Evolutionary conservation across 352 stramenopile species (phyloP), one percentile per base, ranked within the genome.

Genomic region (Blastocystis sp.): DNA sequence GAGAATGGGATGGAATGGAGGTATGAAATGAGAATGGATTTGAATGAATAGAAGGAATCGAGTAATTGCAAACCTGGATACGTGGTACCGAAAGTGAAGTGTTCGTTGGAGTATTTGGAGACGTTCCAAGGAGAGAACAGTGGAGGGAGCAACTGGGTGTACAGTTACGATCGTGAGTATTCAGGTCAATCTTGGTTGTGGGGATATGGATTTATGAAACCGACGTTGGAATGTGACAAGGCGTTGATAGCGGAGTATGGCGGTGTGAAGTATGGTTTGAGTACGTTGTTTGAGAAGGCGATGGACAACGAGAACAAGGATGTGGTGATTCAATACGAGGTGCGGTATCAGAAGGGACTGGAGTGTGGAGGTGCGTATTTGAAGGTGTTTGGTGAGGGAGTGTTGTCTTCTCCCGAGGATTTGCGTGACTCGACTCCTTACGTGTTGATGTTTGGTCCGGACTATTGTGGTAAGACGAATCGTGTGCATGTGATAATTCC

Each of bases 401-500:
- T 88, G 4, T 59, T 88, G 7, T 81, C 86, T 1, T n/a, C 53
- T 87, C 16, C 36, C 16, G 24, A 79, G 85, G 67, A 71, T 9
- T 92, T 96, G 65, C 91, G 90, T 67, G 91, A 95, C 87, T 84
- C 89, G 38, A 93, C 92, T 59, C 93, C 93, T 36, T 97, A 96
- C 84, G 91, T 92, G 73, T 92, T 97, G 88, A 97, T 97, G 94
- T 97, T 97, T 88, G 94, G 94, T 0, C 94, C 94, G 0, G 94
- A 97, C 88, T 95, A 95, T 84, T 97, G 94, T 87, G 94, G 94
- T 49, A 87, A 89, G 14, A 97, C 89, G 87, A 93, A 97, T 88
- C 97, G 97, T 38, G 88, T 92, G 9, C 94, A 97, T 78, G 93
- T 97, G 36, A 97, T 97, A 81, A 93, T 97, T 87, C 91, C 94